Evolutionary conservation across 257 asterid genomes (phyloP).

Genomic region (Solanum peruvianum): DNA sequence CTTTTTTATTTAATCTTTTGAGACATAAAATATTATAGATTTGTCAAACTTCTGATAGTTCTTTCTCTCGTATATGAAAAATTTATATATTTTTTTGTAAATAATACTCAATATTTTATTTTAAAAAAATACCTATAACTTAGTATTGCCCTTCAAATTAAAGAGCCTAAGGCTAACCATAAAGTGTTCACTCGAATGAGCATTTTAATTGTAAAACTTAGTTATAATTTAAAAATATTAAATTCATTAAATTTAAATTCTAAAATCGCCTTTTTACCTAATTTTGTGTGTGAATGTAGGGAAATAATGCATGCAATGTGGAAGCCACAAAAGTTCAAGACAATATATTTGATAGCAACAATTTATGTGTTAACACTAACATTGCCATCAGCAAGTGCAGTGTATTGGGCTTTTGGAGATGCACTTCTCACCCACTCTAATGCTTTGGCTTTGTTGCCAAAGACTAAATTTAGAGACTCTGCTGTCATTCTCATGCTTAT

Average conservation of each 20-base stretch:
- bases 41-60: too few species aligned
- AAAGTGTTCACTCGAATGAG: neutral
- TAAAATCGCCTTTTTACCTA: neutral
- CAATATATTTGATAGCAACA: constrained; percentile 62
- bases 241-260: neutral
- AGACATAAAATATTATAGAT: too few species aligned
- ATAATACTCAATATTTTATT: too few species aligned
- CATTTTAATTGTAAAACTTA: neutral
- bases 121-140: neutral
- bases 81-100: too few species aligned
- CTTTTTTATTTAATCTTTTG: too few species aligned
- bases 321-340: constrained; percentile 85
- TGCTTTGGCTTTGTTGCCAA: constrained; percentile 73
- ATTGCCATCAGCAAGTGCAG: constrained; percentile 83
- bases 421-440: constrained; percentile 51
- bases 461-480: constrained; percentile 58
- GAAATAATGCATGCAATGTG: constrained; percentile 94
- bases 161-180: neutral
- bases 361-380: constrained; percentile 68
- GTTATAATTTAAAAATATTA: neutral
- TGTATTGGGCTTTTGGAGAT: constrained; percentile 89
- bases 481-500: constrained; percentile 88
- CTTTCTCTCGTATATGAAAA: neutral
- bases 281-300: constrained; percentile 10
- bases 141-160: neutral